These are phyloP conservation scores for Hebeloma cylindrosporum DNA, from an alignment of 768 basidiomycete genomes.

Conservation along the genomic window DNA sequence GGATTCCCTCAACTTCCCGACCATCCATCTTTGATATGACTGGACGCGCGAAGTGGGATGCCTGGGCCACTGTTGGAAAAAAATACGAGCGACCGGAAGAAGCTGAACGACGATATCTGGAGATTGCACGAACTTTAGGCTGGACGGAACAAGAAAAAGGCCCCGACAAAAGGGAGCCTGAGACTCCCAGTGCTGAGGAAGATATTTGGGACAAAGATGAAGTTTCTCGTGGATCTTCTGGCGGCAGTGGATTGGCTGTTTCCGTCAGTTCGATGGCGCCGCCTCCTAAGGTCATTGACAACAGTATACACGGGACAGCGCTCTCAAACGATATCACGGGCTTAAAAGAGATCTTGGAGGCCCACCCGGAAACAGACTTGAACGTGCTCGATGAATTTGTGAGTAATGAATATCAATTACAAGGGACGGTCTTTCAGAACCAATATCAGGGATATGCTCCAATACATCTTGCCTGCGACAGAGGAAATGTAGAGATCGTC, in stretches of 20 bases:
- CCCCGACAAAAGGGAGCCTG: conserved; percentile 8
- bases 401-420: conserved; percentile 27
- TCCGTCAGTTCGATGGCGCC: conserved; percentile 60
- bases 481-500: conserved; percentile 64
- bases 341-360: conserved; percentile 44
- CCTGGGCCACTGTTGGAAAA: conserved; percentile 60
- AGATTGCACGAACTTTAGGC: conserved; percentile 65
- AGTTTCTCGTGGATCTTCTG: conserved; percentile 25
- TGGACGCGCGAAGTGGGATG: conserved; percentile 86
- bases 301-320: conserved; percentile 60
- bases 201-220: conserved; percentile 49
- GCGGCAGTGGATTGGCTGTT: conserved; percentile 53
- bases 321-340: conserved; percentile 52
- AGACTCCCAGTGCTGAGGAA: conserved; percentile 23
- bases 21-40: conserved; percentile 80
- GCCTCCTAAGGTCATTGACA: conserved; percentile 29
- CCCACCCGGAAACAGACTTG: conserved; percentile 45
- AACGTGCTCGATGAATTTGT: conserved; percentile 76
- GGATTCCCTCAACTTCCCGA: conserved; percentile 51
- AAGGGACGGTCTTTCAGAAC: conserved; percentile 1
- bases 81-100: conserved; percentile 43
- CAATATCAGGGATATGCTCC: conserved; percentile 77
- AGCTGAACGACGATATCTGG: conserved; percentile 66
- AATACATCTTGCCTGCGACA: conserved; percentile 83
- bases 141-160: conserved; percentile 48